Conservation (phyloP, 2,329 filamentous ascomycete species). For the Fusarium paranaense region DNA sequence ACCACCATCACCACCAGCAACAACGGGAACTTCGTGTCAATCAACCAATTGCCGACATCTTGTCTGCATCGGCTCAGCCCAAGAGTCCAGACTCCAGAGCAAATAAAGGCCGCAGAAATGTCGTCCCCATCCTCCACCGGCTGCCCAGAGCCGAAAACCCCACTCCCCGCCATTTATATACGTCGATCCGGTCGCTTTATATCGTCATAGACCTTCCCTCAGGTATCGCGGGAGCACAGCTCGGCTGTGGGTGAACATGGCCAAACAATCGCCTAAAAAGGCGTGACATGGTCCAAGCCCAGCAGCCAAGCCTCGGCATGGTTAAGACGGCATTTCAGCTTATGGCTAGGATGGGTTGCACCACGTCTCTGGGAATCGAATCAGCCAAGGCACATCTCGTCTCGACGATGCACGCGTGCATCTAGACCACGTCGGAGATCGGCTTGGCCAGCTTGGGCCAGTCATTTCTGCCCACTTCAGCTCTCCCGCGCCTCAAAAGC, state of each 20-base stretch:
- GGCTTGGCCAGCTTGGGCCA: conserved; percentile 5
- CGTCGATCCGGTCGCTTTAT: conserved; percentile 24
- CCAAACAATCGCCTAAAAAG: conserved; percentile 13
- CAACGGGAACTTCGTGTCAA: conserved; percentile 9
- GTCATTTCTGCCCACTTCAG: neutral
- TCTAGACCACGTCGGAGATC: conserved; percentile 28
- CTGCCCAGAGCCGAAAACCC: conserved; percentile 9
- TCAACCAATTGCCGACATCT: conserved; percentile 7
- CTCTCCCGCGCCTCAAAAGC: neutral
- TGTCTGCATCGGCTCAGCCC: conserved; percentile 6
- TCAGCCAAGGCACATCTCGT: conserved; percentile 8
- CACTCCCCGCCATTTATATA: conserved; percentile 17
- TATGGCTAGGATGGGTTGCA: conserved; percentile 2
- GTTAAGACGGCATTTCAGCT: conserved; percentile 29
- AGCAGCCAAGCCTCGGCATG: conserved; percentile 32
- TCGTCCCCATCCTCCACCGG: conserved; percentile 4
- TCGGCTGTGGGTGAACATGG: conserved; percentile 2
- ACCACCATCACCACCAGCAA: conserved; percentile 20
- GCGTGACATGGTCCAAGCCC: conserved; percentile 20
- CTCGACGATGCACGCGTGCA: conserved; percentile 15
- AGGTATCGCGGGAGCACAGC: conserved; percentile 18
- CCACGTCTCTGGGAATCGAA: neutral
- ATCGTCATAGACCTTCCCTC: conserved; percentile 37
- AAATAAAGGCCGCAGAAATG: neutral
- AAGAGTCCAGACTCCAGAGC: neutral